Evolutionary conservation across 257 asterid species (phyloP).

Genomic region (Apocynum venetum): DNA sequence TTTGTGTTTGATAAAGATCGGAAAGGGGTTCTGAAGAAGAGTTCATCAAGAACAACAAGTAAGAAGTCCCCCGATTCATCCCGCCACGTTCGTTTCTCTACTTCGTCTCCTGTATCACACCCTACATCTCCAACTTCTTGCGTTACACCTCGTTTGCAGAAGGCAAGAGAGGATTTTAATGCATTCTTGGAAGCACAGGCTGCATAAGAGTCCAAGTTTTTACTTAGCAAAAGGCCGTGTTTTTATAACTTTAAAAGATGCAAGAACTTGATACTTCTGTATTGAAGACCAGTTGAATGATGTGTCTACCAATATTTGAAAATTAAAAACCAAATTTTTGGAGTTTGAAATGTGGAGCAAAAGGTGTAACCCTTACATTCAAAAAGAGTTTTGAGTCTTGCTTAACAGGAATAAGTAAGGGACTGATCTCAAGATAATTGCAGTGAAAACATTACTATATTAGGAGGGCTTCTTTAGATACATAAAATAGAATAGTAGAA

Average conservation of each 20-base stretch:
- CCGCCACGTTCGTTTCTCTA: slow-evolving; percentile 65
- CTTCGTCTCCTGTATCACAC: slow-evolving; percentile 28
- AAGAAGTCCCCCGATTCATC: slow-evolving; percentile 33
- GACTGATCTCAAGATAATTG: no score
- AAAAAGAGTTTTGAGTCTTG: no score
- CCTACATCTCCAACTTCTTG: slow-evolving; percentile 39
- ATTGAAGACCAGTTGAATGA: neutral
- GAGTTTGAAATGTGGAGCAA: neutral
- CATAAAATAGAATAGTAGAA: no score
- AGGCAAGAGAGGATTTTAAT: slow-evolving; percentile 55
- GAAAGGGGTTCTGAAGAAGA: slow-evolving; percentile 59
- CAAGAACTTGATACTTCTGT: neutral
- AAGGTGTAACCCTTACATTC: neutral
- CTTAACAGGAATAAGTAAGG: no score
- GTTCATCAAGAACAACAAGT: neutral
- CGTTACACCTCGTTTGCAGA: slow-evolving; percentile 42
- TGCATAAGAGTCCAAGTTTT: slow-evolving; percentile 20
- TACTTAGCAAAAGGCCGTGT: neutral
- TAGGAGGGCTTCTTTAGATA: no score
- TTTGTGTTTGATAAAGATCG: slow-evolving; percentile 61
- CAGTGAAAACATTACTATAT: no score
- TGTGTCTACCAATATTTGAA: neutral
- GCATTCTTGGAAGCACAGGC: slow-evolving; percentile 69
- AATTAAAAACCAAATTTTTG: neutral
- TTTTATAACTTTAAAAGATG: neutral